Conservation (phyloP, 306 rosid genomes). For the Trifolium repens region DNA sequence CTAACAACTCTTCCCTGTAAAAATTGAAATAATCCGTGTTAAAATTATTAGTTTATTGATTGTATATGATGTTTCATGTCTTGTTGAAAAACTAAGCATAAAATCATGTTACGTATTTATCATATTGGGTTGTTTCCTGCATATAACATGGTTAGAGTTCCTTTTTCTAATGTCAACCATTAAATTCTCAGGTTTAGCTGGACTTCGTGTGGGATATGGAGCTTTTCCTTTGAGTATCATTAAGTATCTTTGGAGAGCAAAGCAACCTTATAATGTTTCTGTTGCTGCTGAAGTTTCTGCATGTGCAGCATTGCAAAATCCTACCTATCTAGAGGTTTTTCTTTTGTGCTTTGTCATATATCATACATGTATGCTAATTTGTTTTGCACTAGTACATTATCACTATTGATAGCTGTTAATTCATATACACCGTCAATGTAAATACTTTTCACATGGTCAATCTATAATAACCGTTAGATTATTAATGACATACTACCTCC, state of each 20-base stretch:
- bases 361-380: conserved; percentile 6
- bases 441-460: too few relatives aligned
- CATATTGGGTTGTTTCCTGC: conserved; percentile 1
- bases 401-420: background rate
- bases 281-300: conserved; percentile 97
- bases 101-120: background rate
- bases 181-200: conserved; percentile 81
- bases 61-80: conserved; percentile 21
- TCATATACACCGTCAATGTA: too few relatives aligned
- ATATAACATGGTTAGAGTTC: conserved; percentile 14
- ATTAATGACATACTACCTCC: too few relatives aligned
- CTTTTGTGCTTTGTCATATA: background rate
- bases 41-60: conserved; percentile 8
- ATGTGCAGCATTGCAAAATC: conserved; percentile 89
- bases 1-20: background rate
- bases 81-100: background rate
- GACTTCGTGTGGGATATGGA: conserved; percentile 99
- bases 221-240: conserved; percentile 89
- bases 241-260: conserved; percentile 95
- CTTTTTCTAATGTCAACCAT: conserved; percentile 10
- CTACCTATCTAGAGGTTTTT: conserved; percentile 81
- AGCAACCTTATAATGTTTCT: conserved; percentile 96
- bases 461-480: too few relatives aligned
- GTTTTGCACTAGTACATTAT: background rate
- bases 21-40: background rate